These are phyloP conservation scores for Musa schizocarpa DNA, from an alignment of 176 grass and related monocot genomes.

Conservation along the genomic window DNA sequence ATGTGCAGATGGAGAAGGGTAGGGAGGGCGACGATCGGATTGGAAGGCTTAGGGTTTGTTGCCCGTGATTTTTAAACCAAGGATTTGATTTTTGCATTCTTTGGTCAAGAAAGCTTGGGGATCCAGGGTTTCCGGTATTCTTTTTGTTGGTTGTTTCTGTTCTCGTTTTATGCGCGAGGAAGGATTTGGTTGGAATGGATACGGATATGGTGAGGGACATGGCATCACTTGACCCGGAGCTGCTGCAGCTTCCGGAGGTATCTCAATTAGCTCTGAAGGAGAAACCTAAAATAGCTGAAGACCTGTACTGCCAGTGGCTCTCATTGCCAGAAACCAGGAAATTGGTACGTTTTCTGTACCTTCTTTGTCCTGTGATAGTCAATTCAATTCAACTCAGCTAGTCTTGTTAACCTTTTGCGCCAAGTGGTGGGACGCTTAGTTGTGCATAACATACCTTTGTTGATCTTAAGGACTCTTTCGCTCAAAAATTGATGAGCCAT, in stretches of 20 bases:
- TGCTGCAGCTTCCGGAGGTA: slow-evolving; percentile 38
- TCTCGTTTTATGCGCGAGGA: background rate
- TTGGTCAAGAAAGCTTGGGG: background rate
- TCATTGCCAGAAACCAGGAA: slow-evolving; percentile 53
- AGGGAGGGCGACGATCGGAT: background rate
- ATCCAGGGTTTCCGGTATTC: background rate
- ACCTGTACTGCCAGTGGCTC: slow-evolving; percentile 85
- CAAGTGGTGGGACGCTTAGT: background rate
- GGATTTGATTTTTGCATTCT: background rate
- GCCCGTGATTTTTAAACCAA: background rate
- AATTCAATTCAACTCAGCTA: background rate
- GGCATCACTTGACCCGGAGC: slow-evolving; percentile 29
- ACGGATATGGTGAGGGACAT: slow-evolving; percentile 24
- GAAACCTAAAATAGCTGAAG: slow-evolving; percentile 44
- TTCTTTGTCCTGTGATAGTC: background rate
- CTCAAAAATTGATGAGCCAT: background rate
- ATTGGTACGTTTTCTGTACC: slow-evolving; percentile 32
- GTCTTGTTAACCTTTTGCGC: background rate
- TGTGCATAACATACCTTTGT: background rate
- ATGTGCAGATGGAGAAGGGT: background rate
- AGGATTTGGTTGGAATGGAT: slow-evolving; percentile 26
- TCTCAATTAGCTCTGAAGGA: slow-evolving; percentile 36
- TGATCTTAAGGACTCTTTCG: background rate
- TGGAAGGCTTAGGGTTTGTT: slow-evolving; percentile 2
- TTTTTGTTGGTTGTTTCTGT: background rate